Percentiles rank a stretch among this genome's conserved stretches.
Evolutionary conservation across 225 moss, liverwort and hornwort species (phyloP).

Genomic region (Polytrichum formosum): DNA sequence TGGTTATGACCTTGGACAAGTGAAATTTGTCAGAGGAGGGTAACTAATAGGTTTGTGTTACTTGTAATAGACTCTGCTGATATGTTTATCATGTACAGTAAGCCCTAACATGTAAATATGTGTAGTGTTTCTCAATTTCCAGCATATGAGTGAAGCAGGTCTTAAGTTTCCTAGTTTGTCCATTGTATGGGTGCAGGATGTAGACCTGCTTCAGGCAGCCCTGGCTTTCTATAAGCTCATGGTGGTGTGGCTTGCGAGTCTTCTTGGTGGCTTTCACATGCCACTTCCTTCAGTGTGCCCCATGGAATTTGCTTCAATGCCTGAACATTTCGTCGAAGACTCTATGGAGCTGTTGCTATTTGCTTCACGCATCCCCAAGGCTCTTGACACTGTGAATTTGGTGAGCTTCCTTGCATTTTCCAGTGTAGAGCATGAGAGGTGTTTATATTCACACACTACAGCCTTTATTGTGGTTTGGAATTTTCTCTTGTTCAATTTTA

Average conservation of each 20-base stretch:
- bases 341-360: conserved; percentile 86
- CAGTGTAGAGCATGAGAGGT: no score
- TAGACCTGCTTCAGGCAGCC: conserved; percentile 69
- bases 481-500: neutral
- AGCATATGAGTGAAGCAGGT: neutral
- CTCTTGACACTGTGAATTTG: conserved; percentile 78
- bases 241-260: conserved; percentile 84
- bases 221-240: conserved; percentile 86
- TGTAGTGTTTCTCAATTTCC: no score
- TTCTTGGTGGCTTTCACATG: conserved; percentile 90
- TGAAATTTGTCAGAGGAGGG: no score
- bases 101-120: no score
- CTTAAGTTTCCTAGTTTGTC: neutral
- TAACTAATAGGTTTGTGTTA: no score
- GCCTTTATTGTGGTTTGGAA: no score
- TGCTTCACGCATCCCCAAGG: conserved; percentile 79
- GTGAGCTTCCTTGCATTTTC: conserved; percentile 37
- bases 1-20: no score
- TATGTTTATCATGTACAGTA: no score
- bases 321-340: conserved; percentile 97
- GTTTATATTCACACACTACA: no score
- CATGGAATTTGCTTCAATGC: conserved; percentile 99
- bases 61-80: no score
- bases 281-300: conserved; percentile 87
- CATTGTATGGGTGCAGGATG: conserved; percentile 66